Conservation (phyloP, 192 early-diverging fungal species). For the Radiomyces spectabilis region DNA sequence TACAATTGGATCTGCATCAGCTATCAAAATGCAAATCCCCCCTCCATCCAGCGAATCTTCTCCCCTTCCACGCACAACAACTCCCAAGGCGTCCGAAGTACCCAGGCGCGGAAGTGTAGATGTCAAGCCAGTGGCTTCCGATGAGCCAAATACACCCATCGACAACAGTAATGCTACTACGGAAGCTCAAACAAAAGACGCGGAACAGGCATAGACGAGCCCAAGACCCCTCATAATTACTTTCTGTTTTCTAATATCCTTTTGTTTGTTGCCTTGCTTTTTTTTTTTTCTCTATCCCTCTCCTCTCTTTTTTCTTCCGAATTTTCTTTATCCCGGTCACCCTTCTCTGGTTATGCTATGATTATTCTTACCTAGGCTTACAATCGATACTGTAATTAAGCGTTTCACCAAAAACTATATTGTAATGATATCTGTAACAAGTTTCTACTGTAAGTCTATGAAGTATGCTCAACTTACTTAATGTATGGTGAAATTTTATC, state of each 20-base stretch:
- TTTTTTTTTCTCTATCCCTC: not conserved
- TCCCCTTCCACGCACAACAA: conserved; percentile 3
- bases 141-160: too few relatives aligned
- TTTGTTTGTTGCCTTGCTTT: not conserved
- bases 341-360: not conserved
- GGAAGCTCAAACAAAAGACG: not conserved
- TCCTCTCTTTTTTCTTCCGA: conserved; percentile 3
- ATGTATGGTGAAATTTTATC: too few relatives aligned
- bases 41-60: conserved; percentile 9
- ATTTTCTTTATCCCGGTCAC: not conserved
- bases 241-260: not conserved
- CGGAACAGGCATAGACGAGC: too few relatives aligned
- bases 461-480: too few relatives aligned
- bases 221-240: not conserved
- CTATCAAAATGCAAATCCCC: not conserved
- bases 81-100: too few relatives aligned
- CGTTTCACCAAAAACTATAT: too few relatives aligned
- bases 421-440: too few relatives aligned
- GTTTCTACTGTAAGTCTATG: too few relatives aligned
- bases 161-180: not conserved
- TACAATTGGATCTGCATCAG: not conserved
- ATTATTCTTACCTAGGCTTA: not conserved
- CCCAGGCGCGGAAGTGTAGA: too few relatives aligned
- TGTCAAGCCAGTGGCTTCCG: too few relatives aligned
- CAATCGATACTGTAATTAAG: too few relatives aligned